Evolutionary conservation across 768 basidiomycete species (phyloP).

Genomic region (Steccherinum ochraceum): DNA sequence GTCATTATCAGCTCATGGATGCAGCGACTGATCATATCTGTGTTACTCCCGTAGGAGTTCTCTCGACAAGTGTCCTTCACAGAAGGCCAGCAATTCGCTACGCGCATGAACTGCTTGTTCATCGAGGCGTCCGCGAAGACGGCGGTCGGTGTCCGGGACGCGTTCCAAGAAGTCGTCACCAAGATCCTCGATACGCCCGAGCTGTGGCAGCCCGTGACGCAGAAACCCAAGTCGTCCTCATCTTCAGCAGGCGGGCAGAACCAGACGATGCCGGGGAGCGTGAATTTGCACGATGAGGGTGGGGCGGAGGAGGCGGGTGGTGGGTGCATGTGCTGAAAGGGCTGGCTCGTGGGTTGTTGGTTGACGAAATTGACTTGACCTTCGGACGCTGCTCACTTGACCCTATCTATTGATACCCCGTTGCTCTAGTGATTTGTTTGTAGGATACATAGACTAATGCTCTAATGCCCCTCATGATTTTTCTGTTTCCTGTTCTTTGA

Average conservation of each 20-base stretch:
- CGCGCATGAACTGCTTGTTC: constrained; percentile 78
- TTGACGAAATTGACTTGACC: too few relatives aligned
- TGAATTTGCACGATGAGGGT: constrained; percentile 27
- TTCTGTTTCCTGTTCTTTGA: too few relatives aligned
- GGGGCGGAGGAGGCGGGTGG: constrained; percentile 16
- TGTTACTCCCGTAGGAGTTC: constrained; percentile 54
- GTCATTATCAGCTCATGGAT: neutral
- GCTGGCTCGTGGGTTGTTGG: neutral
- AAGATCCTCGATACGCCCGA: constrained; percentile 80
- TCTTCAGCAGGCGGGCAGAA: constrained; percentile 12
- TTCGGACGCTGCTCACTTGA: neutral
- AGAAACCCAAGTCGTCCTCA: constrained; percentile 13
- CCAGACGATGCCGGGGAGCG: constrained; percentile 19
- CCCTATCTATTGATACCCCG: neutral
- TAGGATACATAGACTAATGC: neutral
- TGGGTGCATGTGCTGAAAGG: constrained; percentile 28
- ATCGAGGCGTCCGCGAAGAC: constrained; percentile 95
- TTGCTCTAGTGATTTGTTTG: neutral
- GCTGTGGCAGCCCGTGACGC: constrained; percentile 50
- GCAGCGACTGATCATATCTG: neutral
- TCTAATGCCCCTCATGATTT: neutral
- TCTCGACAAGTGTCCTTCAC: constrained; percentile 78
- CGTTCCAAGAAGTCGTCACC: constrained; percentile 71
- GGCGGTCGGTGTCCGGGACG: constrained; percentile 71
- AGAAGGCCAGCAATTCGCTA: constrained; percentile 78